These are phyloP conservation scores for Cymbopogon flexuosus DNA, from an alignment of 202 grass and related monocot species.

Conservation along the genomic window DNA sequence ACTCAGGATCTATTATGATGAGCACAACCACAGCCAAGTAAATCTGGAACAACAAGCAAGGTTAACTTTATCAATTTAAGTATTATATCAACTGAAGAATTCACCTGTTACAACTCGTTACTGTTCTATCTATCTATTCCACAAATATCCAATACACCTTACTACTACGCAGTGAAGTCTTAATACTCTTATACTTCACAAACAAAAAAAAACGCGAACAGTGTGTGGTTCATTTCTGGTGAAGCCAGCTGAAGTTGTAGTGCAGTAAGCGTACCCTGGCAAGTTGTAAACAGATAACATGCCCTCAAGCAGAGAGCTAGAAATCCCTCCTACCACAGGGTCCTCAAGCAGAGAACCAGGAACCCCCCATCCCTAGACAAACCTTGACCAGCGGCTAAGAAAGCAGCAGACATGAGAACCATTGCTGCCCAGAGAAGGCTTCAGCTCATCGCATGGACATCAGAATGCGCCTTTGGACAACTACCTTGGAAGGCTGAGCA, in stretches of 20 bases:
- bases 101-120: background rate
- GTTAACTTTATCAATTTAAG: background rate
- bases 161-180: background rate
- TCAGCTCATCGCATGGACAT: conserved; percentile 63
- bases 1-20: background rate
- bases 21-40: background rate
- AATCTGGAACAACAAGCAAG: background rate
- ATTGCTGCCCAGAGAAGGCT: background rate
- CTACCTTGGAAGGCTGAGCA: conserved; percentile 44
- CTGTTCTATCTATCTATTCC: background rate
- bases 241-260: background rate
- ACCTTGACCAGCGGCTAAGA: conserved; percentile 28
- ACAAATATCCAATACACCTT: background rate
- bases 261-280: background rate
- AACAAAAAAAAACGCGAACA: background rate
- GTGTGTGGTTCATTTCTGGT: background rate
- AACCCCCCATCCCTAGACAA: background rate
- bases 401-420: conserved; percentile 24
- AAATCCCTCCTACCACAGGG: background rate
- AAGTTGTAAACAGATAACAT: conserved; percentile 13
- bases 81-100: background rate
- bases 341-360: conserved; percentile 34
- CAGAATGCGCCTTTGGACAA: conserved; percentile 43
- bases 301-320: conserved; percentile 34
- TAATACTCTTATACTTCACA: background rate